phyloP scores from a whole-genome alignment of 129 eudicot species.

The Lactuca saligna region DNA sequence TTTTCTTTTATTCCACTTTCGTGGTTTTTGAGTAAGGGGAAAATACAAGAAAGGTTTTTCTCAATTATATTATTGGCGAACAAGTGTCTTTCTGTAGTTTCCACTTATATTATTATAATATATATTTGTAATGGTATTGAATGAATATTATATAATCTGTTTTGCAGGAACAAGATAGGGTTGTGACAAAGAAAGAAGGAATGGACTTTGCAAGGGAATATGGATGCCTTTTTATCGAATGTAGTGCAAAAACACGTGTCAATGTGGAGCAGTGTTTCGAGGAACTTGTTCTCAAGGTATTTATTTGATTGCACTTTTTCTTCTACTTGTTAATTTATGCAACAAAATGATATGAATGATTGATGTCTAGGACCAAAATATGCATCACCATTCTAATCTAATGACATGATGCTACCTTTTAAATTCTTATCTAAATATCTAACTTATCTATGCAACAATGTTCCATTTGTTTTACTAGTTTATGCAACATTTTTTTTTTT shows the following conservation, averaged over 20 bases:
- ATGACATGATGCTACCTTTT: too few species aligned
- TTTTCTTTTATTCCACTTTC: too few species aligned
- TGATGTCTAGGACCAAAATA: too few species aligned
- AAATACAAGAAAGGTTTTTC: too few species aligned
- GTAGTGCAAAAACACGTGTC: conserved; percentile 89
- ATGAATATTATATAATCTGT: background rate
- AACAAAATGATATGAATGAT: background rate
- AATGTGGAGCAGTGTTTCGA: conserved; percentile 94
- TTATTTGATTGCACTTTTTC: background rate
- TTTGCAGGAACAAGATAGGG: conserved; percentile 76
- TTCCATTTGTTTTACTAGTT: too few species aligned
- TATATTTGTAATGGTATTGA: too few species aligned
- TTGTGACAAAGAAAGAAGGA: conserved; percentile 87
- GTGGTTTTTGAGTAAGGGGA: too few species aligned
- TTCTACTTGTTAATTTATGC: background rate
- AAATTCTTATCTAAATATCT: too few species aligned
- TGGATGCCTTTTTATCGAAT: conserved; percentile 88
- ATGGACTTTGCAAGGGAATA: conserved; percentile 89
- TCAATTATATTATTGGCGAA: too few species aligned
- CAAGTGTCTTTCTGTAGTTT: background rate
- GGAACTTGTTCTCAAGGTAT: conserved; percentile 91
- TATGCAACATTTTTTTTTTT: too few species aligned
- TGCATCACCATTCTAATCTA: too few species aligned
- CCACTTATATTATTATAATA: too few species aligned
- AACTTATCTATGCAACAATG: background rate